Evolutionary conservation across 2,329 filamentous ascomycete species (phyloP).

Genomic region (Colletotrichum sp.): DNA sequence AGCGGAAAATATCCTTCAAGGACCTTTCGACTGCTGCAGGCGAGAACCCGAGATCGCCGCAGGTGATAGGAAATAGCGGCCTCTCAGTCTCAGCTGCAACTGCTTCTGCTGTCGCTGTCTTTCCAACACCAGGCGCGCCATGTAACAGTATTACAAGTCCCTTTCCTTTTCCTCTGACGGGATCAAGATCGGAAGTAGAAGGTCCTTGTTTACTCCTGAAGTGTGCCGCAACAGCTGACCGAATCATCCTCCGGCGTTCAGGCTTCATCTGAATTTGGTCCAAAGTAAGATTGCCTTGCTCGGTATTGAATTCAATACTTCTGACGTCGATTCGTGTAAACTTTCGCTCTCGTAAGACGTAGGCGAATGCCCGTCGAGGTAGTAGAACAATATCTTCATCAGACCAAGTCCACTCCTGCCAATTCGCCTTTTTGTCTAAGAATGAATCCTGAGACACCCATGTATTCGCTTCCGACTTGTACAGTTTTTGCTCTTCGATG

Average conservation of each 20-base stretch:
- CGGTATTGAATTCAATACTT: background rate
- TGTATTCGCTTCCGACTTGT: fast-evolving
- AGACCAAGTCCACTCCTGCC: background rate
- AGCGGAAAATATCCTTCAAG: constrained; percentile 25
- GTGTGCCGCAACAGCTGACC: background rate
- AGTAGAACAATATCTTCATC: background rate
- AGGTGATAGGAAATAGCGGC: constrained; percentile 31
- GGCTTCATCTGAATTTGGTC: background rate
- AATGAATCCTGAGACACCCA: fast-evolving
- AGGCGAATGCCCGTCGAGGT: background rate
- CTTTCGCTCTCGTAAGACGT: background rate
- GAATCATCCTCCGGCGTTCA: background rate
- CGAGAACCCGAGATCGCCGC: constrained; percentile 28
- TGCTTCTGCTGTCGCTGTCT: constrained; percentile 9
- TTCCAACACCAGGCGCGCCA: background rate
- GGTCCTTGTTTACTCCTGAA: background rate
- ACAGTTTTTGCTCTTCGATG: background rate
- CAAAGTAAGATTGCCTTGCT: background rate
- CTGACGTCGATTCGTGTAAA: background rate
- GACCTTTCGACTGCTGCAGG: constrained; percentile 25
- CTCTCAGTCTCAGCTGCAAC: constrained; percentile 26
- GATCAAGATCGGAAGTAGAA: background rate
- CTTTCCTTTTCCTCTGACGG: background rate
- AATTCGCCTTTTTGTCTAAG: fast-evolving
- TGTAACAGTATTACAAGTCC: constrained; percentile 5